These are phyloP conservation scores for Jaenimonas drosophilae DNA, from an alignment of 208 protist species.

Conservation along the genomic window DNA sequence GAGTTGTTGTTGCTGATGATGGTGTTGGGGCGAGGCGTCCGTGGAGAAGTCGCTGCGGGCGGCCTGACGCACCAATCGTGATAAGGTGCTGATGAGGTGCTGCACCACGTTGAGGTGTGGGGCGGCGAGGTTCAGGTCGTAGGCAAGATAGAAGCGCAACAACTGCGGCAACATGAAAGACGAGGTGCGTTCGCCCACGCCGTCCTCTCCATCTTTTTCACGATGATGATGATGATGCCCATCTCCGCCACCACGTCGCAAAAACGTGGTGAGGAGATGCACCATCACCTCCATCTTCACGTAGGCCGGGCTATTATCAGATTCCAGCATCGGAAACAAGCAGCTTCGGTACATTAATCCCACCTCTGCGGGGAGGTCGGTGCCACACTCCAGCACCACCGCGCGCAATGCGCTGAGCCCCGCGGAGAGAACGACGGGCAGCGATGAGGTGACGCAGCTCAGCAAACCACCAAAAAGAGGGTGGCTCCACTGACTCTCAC, in stretches of 20 bases:
- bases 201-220: too few species aligned
- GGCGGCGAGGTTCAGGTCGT: conserved; percentile 72
- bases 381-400: conserved; percentile 33
- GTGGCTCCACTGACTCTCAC: conserved; percentile 41
- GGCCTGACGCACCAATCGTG: conserved; percentile 64
- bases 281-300: conserved; percentile 85
- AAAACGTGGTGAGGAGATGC: conserved; percentile 66
- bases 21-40: conserved; percentile 7
- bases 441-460: conserved; percentile 77
- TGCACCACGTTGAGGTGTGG: conserved; percentile 77
- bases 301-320: conserved; percentile 65
- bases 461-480: conserved; percentile 84
- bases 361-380: conserved; percentile 63
- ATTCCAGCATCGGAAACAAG: conserved; percentile 89
- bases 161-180: conserved; percentile 25
- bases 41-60: conserved; percentile 27
- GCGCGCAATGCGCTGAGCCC: conserved; percentile 87
- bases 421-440: conserved; percentile 75
- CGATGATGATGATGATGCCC: too few species aligned
- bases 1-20: conserved; percentile 11
- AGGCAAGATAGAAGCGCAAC: conserved; percentile 60
- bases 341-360: conserved; percentile 90
- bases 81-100: conserved; percentile 63
- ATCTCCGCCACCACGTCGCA: too few species aligned
- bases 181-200: neutral